Conservation (phyloP, 225 moss, liverwort and hornwort species). For the Polytrichum formosum region DNA sequence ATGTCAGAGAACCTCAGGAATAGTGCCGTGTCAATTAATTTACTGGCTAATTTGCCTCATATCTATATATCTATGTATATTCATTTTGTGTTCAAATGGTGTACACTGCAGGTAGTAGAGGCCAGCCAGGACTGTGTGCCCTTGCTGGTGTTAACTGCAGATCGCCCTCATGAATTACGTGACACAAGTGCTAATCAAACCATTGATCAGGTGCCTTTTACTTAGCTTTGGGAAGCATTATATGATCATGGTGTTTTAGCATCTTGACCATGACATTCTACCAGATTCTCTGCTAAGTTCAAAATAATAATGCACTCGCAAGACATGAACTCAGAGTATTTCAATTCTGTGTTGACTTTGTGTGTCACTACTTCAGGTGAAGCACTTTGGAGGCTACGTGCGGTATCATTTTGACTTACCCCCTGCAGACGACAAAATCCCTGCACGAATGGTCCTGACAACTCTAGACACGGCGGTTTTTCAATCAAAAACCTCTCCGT, state of each 20-base stretch:
- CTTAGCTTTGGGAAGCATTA: too few species aligned
- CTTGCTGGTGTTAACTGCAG: constrained; percentile 84
- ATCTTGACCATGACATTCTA: too few species aligned
- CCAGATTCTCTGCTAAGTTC: too few species aligned
- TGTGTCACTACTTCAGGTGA: constrained; percentile 40
- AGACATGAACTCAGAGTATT: too few species aligned
- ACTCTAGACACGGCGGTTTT: constrained; percentile 86
- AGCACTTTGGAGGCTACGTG: constrained; percentile 80
- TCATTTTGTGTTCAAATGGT: constrained; percentile 1
- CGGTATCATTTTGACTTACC: constrained; percentile 82
- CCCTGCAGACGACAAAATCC: constrained; percentile 70
- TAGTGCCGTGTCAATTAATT: too few species aligned
- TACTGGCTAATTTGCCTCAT: too few species aligned
- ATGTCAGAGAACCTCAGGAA: too few species aligned
- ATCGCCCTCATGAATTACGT: constrained; percentile 82
- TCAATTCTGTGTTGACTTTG: not conserved
- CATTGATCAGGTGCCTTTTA: constrained; percentile 75
- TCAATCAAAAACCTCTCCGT: constrained; percentile 57
- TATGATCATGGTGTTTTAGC: too few species aligned
- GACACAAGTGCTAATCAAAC: constrained; percentile 86
- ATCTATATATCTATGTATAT: too few species aligned
- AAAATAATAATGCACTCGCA: too few species aligned
- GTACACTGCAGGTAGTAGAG: constrained; percentile 74
- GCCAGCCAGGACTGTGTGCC: constrained; percentile 94
- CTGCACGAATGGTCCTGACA: constrained; percentile 87